Conservation (phyloP, 2,329 filamentous ascomycete genomes). For the Aspergillus texensis region DNA sequence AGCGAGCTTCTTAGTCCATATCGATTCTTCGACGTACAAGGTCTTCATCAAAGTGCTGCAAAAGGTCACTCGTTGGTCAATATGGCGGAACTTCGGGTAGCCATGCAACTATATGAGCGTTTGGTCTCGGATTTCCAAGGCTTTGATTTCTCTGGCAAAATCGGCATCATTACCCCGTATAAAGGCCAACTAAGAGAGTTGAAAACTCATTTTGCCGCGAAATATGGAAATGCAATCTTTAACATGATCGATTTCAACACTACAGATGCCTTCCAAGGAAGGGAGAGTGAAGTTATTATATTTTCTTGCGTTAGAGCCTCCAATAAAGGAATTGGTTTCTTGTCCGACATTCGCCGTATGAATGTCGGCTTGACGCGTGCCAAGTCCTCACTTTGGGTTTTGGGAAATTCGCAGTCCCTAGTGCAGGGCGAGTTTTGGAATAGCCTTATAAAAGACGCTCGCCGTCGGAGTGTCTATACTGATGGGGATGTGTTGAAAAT, state of each 20-base stretch:
- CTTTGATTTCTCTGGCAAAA: constrained; percentile 75
- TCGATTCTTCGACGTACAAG: constrained; percentile 94
- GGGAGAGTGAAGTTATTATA: constrained; percentile 97
- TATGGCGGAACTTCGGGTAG: constrained; percentile 80
- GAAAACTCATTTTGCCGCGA: constrained; percentile 70
- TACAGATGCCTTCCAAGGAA: constrained; percentile 95
- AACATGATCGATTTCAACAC: constrained; percentile 95
- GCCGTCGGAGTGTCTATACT: constrained; percentile 73
- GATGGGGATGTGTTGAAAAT: constrained; percentile 63
- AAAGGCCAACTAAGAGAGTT: constrained; percentile 88
- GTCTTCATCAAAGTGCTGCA: constrained; percentile 77
- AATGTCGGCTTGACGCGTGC: constrained; percentile 97
- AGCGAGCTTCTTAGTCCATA: constrained; percentile 84
- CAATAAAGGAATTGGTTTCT: constrained; percentile 93
- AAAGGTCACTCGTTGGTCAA: constrained; percentile 91
- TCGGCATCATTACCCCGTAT: constrained; percentile 97
- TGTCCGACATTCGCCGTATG: constrained; percentile 98
- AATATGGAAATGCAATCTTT: constrained; percentile 74
- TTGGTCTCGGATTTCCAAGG: constrained; percentile 71
- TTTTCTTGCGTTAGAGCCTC: constrained; percentile 97
- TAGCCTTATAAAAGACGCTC: constrained; percentile 80
- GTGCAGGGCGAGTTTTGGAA: constrained; percentile 89
- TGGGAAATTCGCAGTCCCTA: constrained; percentile 87
- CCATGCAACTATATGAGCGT: constrained; percentile 80
- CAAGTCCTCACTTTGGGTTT: constrained; percentile 93